Evolutionary conservation across 2,329 filamentous ascomycete genomes (phyloP).

Genomic region (Pseudogymnoascus sp.): DNA sequence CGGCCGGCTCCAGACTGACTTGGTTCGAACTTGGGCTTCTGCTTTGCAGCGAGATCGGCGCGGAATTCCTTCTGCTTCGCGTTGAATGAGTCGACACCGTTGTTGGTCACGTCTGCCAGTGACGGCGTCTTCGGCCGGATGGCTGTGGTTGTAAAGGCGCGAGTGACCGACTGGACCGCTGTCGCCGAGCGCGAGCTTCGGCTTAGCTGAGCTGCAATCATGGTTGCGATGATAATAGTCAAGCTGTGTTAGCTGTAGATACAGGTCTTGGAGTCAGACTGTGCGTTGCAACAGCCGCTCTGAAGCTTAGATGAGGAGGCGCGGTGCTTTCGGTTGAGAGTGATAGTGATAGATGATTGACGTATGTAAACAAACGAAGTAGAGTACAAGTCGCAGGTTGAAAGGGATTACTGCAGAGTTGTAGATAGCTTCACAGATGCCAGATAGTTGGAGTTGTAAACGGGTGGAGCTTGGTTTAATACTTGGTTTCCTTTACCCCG

Average conservation of each 20-base stretch:
- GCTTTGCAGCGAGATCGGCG: conserved; percentile 68
- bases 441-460: conserved; percentile 1
- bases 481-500: background rate
- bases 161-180: background rate
- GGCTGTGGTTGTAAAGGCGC: conserved; percentile 51
- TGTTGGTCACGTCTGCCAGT: conserved; percentile 74
- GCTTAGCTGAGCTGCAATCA: conserved; percentile 27
- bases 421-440: background rate
- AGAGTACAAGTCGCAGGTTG: background rate
- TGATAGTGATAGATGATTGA: background rate
- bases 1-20: conserved; percentile 56
- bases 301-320: background rate
- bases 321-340: background rate
- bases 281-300: conserved; percentile 3
- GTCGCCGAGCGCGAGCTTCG: conserved; percentile 20
- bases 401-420: background rate
- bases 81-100: conserved; percentile 70
- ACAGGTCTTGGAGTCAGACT: background rate
- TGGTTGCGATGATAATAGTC: conserved; percentile 18
- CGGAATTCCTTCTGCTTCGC: conserved; percentile 81
- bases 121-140: conserved; percentile 53
- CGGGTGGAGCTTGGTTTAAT: conserved; percentile 1
- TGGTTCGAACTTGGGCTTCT: conserved; percentile 75
- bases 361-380: background rate
- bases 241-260: conserved; percentile 18